Conservation (phyloP, 2,329 filamentous ascomycete species). For the Huntiella abstrusa region DNA sequence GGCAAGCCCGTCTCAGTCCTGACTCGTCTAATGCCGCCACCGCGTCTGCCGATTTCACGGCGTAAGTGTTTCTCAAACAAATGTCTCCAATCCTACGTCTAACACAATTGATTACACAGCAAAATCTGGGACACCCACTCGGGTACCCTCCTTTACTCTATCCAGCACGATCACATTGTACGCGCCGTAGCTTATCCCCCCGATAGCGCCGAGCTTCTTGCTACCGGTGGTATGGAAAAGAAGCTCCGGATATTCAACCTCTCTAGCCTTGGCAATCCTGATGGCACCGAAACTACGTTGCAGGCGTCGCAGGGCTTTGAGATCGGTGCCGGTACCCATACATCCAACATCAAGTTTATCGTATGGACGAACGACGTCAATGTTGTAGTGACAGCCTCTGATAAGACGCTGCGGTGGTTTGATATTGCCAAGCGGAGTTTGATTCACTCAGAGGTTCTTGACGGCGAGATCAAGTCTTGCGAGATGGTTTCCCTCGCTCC, state of each 20-base stretch:
- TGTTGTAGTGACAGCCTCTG: constrained; percentile 74
- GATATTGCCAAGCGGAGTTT: constrained; percentile 61
- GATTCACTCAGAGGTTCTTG: constrained; percentile 58
- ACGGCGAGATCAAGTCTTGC: constrained; percentile 77
- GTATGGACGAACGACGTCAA: constrained; percentile 85
- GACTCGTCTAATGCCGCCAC: constrained; percentile 81
- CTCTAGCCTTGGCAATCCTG: constrained; percentile 31
- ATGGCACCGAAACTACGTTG: constrained; percentile 18
- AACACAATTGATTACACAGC: constrained; percentile 25
- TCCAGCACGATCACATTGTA: constrained; percentile 89
- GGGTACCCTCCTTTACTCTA: constrained; percentile 69
- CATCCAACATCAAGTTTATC: constrained; percentile 83
- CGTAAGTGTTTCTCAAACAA: constrained; percentile 33
- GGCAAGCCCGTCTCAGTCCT: constrained; percentile 80
- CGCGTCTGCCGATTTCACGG: constrained; percentile 87
- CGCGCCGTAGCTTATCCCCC: constrained; percentile 80
- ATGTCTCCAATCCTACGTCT: constrained; percentile 14
- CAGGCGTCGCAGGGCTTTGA: constrained; percentile 54
- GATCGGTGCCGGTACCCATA: constrained; percentile 70
- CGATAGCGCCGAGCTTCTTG: constrained; percentile 64
- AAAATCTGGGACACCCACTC: constrained; percentile 97
- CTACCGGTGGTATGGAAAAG: constrained; percentile 90
- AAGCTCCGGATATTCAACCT: constrained; percentile 89
- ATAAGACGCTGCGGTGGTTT: constrained; percentile 89
- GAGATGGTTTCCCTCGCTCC: constrained; percentile 59